These are phyloP conservation scores for Suillus occidentalis DNA, from an alignment of 768 basidiomycete genomes.

Conservation along the genomic window DNA sequence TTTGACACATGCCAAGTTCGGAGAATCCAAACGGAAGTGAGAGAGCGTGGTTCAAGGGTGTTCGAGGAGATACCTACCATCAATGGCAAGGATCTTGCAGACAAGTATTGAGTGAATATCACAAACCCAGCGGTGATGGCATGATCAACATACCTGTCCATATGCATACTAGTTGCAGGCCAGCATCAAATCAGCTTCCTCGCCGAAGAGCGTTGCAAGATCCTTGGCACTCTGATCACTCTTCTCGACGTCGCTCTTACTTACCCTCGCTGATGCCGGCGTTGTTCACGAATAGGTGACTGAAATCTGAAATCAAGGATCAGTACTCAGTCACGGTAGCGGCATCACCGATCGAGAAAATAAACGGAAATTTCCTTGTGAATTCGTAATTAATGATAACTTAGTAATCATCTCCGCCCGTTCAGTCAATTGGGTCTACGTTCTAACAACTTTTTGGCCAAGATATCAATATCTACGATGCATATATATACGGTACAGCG, in stretches of 20 bases:
- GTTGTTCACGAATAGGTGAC: constrained; percentile 71
- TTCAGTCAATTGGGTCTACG: too few relatives aligned
- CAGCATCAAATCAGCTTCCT: constrained; percentile 32
- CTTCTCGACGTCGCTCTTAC: constrained; percentile 25
- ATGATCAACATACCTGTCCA: constrained; percentile 29
- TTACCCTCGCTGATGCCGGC: constrained; percentile 50
- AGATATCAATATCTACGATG: neutral
- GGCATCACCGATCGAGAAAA: constrained; percentile 36
- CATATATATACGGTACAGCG: neutral
- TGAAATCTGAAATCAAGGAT: too few relatives aligned
- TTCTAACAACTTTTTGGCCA: neutral
- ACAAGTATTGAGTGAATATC: too few relatives aligned
- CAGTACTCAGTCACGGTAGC: too few relatives aligned
- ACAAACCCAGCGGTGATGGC: too few relatives aligned
- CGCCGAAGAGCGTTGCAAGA: constrained; percentile 29
- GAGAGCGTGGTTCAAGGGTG: constrained; percentile 20
- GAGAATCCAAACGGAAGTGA: neutral
- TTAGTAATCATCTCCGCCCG: too few relatives aligned
- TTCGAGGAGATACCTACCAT: constrained; percentile 30
- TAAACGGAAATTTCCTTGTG: too few relatives aligned
- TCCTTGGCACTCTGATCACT: constrained; percentile 28
- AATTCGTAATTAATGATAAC: too few relatives aligned
- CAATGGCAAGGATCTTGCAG: constrained; percentile 23
- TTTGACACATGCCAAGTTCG: neutral
- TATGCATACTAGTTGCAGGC: constrained; percentile 35